Base-by-base conservation (phyloP, 2,329 filamentous ascomycete genomes). In the Arthrobotrys iridis region DNA sequence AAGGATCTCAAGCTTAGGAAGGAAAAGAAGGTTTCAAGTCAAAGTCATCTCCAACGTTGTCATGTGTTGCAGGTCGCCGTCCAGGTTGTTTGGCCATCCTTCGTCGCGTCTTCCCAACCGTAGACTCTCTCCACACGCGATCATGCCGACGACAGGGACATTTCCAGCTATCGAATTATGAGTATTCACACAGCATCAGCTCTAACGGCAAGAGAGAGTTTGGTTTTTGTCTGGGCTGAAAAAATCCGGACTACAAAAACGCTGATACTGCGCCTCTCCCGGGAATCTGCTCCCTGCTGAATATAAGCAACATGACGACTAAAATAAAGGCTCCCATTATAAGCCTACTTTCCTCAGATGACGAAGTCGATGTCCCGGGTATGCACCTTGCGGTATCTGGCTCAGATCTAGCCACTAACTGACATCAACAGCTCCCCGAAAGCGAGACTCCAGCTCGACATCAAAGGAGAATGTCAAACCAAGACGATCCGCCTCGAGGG, bases 61-160 rank as follows among this genome's bases (percentile, higher is more conserved):
- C 18, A 28, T 67, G 46, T 48, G 58, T 71, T 55, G 57, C 15
- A 18, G 24, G 7, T 28, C 13, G 7, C 7, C 4, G n/a, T 7
- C 11, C 40, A 46, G 28, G 45, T 62, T 60, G 52, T 74, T 74
- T 74, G 48, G 18, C 24, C 40, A 46, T 28, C n/a, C n/a, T 18
- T 10, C 8, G 55, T 58, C 70, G 70, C 70, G 70, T 74, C 70
- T 74, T 65, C 68, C 68, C 41, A 4, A 26, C 41, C 37, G 10
- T 4, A 7, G 11, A n/a, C 35, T 2, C 20, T 15, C 18, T 3
- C 13, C 22, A 15, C 11, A 45, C 57, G 57, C 57, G 57, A 60
- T n/a, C 13, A 30, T 26, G 28, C 24, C 35, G 18, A 67, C 43
- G 18, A 37, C 45, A 40, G 45, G n/a, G 30, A 46, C 57, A 30